Percentiles rank a stretch among this genome's conserved stretches.
These are phyloP conservation scores for Rutstroemia sp. DNA, from an alignment of 2,329 filamentous ascomycete species.

Conservation along the genomic window DNA sequence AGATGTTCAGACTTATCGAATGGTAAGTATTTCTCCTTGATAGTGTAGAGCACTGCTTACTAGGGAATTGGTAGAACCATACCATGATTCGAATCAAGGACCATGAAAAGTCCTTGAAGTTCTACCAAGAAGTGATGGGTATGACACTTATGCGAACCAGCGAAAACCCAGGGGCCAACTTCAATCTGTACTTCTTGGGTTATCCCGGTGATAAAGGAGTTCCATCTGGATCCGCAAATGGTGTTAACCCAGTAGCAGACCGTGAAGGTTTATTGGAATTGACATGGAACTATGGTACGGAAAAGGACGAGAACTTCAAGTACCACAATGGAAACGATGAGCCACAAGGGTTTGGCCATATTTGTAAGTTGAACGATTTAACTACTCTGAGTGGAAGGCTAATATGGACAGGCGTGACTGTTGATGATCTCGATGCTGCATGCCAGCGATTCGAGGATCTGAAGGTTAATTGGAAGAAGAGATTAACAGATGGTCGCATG, in stretches of 20 bases:
- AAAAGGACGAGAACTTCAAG: slow-evolving; percentile 74
- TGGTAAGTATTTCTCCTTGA: slow-evolving; percentile 34
- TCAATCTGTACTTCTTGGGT: slow-evolving; percentile 89
- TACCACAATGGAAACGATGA: slow-evolving; percentile 92
- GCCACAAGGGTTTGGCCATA: slow-evolving; percentile 91
- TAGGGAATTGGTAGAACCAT: slow-evolving; percentile 53
- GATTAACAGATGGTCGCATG: slow-evolving; percentile 85
- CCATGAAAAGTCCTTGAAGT: slow-evolving; percentile 63
- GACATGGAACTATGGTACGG: slow-evolving; percentile 78
- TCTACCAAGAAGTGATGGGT: slow-evolving; percentile 80
- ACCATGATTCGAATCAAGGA: slow-evolving; percentile 95
- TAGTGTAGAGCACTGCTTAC: slow-evolving; percentile 6
- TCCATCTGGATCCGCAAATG: slow-evolving; percentile 45
- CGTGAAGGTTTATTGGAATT: slow-evolving; percentile 84
- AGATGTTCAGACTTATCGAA: slow-evolving; percentile 67
- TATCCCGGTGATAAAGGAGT: slow-evolving; percentile 56
- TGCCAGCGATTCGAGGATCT: slow-evolving; percentile 79
- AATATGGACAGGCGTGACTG: slow-evolving; percentile 54
- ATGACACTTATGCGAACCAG: slow-evolving; percentile 73
- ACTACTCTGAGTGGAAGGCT: not conserved
- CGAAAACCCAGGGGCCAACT: slow-evolving; percentile 63
- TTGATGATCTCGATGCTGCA: slow-evolving; percentile 83
- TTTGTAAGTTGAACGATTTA: slow-evolving; percentile 55
- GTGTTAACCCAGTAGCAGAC: slow-evolving; percentile 51
- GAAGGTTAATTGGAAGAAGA: slow-evolving; percentile 88